Evolutionary conservation across 768 basidiomycete genomes (phyloP).

Genomic region (Multifurca ochricompacta): DNA sequence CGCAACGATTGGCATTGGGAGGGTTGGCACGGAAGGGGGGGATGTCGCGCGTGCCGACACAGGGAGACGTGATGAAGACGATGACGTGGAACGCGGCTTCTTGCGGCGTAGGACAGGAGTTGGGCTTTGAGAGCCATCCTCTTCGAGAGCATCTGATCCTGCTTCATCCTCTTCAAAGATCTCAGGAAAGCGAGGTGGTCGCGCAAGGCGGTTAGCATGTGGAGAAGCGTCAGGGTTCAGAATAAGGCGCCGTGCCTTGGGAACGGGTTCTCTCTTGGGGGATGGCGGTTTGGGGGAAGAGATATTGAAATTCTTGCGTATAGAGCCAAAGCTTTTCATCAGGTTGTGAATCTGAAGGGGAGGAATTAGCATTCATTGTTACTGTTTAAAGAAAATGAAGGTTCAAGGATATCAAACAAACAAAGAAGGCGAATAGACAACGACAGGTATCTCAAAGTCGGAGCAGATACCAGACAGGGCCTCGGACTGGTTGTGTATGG

Average conservation of each 20-base stretch:
- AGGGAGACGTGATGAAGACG: constrained; percentile 37
- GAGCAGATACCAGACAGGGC: not conserved
- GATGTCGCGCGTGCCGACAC: constrained; percentile 36
- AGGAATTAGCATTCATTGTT: not conserved
- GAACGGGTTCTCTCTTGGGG: constrained; percentile 35
- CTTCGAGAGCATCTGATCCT: constrained; percentile 35
- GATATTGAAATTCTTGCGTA: constrained; percentile 57
- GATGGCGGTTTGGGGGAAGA: constrained; percentile 31
- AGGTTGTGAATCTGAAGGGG: constrained; percentile 27
- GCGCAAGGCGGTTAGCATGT: constrained; percentile 49
- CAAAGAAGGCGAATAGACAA: not conserved
- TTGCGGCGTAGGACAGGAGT: constrained; percentile 36
- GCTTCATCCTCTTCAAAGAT: constrained; percentile 65
- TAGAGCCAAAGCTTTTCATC: constrained; percentile 54
- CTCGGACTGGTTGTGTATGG: not conserved
- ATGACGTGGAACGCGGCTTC: constrained; percentile 35
- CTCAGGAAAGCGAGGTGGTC: constrained; percentile 56
- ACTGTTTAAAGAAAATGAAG: not conserved
- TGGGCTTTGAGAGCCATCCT: constrained; percentile 33
- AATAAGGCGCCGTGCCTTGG: constrained; percentile 37
- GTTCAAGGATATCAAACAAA: not conserved
- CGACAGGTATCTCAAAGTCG: too few relatives aligned
- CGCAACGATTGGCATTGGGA: constrained; percentile 19
- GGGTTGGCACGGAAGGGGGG: constrained; percentile 32
- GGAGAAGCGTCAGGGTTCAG: constrained; percentile 39